Evolutionary conservation across 192 early-diverging fungal genomes (phyloP).

Genomic region (Entomortierella chlamydospora): DNA sequence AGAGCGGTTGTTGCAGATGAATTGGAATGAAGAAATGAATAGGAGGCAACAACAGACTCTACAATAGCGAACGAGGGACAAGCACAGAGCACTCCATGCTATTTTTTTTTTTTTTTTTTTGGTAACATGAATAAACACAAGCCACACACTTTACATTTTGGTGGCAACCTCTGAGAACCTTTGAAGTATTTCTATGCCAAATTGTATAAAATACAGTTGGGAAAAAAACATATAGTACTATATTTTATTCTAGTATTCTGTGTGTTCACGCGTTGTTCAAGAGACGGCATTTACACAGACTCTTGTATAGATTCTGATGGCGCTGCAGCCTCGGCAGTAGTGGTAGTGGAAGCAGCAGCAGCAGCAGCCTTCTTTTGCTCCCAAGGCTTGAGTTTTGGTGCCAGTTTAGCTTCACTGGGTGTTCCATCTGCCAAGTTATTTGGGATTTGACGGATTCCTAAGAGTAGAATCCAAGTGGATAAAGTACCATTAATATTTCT

Average conservation of each 20-base stretch:
- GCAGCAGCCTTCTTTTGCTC: constrained; percentile 30
- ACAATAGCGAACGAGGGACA: background rate
- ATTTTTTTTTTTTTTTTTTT: background rate
- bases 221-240: no score
- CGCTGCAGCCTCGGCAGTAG: background rate
- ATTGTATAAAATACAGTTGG: no score
- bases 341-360: background rate
- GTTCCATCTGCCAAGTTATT: constrained; percentile 53
- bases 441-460: constrained; percentile 56
- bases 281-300: no score
- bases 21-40: no score
- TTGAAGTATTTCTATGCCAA: no score
- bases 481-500: background rate
- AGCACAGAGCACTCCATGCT: background rate
- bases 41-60: background rate
- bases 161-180: background rate
- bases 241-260: no score
- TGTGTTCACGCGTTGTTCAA: no score
- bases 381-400: constrained; percentile 46
- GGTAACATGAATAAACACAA: background rate
- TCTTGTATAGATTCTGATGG: background rate
- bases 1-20: background rate
- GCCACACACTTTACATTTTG: background rate
- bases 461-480: background rate
- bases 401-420: constrained; percentile 37